Percentiles rank a stretch among this genome's conserved stretches.
Evolutionary conservation across 345 rosid species (phyloP).

Genomic region (Acer saccharum): DNA sequence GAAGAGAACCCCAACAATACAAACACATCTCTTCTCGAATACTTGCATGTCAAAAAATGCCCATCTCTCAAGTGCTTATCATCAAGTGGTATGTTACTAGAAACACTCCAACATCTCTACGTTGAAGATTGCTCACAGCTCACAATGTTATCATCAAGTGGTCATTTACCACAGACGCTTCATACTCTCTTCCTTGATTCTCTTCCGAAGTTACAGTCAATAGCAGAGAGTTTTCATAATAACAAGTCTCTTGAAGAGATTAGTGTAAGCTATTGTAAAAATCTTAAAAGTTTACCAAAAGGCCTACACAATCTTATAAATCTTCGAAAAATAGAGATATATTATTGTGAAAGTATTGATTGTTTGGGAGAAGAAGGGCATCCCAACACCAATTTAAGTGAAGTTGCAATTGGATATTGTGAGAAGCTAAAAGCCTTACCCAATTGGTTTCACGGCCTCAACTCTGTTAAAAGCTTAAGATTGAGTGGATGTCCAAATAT

Average conservation of each 20-base stretch:
- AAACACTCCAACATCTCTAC: too few species aligned
- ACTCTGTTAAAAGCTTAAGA: constrained; percentile 13
- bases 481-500: constrained; percentile 6
- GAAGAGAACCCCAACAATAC: neutral
- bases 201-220: neutral
- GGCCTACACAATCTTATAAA: neutral
- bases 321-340: neutral
- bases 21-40: neutral
- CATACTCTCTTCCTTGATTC: neutral
- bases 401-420: neutral
- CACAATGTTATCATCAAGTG: neutral
- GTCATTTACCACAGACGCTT: neutral
- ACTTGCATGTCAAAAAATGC: neutral
- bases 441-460: constrained; percentile 6
- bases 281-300: neutral
- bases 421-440: neutral
- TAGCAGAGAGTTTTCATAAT: neutral
- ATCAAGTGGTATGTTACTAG: too few species aligned
- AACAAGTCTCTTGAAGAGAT: neutral
- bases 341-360: neutral
- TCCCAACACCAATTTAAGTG: neutral
- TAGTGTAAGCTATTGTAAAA: neutral
- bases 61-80: neutral
- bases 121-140: too few species aligned
- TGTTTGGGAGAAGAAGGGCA: neutral